Evolutionary conservation across 1,284 basidiomycete genomes (phyloP), one percentile per base, ranked within the genome.

Genomic region (Coniferiporia sulphurascens): DNA sequence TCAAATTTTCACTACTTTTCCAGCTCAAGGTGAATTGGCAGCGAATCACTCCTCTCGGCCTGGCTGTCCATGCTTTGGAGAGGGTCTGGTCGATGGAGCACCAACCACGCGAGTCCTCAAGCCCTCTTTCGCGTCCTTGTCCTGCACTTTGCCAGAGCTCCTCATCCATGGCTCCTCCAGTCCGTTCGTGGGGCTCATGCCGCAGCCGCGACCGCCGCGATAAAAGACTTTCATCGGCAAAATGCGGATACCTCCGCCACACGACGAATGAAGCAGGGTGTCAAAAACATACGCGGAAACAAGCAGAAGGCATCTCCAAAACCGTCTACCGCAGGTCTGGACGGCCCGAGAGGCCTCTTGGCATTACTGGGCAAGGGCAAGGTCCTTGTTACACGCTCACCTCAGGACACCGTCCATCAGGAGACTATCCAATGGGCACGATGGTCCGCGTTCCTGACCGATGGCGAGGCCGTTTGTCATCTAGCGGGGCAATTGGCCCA

Each of bases 21-120:
- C 56, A 60, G 58, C 27, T 48, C 70, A 69, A 65, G 61, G 67
- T 69, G 71, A 67, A 68, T 68, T 66, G 71, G 68, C 71, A 66
- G 67, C 68, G 63, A 68, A 66, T 68, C 68, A 71, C 69, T 62
- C 65, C 65, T 68, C 64, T 70, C 73, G 66, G 65, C 71, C 77
- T 77, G 77, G 77, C 80, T 82, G 83, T 84, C 82, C 82, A 87
- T 87, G 85, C 84, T 82, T 74, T 82, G 78, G 81, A 80, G 79
- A 74, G 78, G 74, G 68, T 72, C 77, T 70, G 72, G 76, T 71
- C 76, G 74, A 74, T 81, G 79, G 77, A 58, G 45, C 38, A 48
- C 49, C 48, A 55, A 21, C 43, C 81, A 78, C 70, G 73, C 76
- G 53, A n/a, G 19, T 46, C 57, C 15, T 53, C 52, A 35, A 19